Percentiles rank a stretch among this genome's conserved stretches.
phyloP scores from a whole-genome alignment of 148 eudicot genomes.

The Rhododendron ovatum region DNA sequence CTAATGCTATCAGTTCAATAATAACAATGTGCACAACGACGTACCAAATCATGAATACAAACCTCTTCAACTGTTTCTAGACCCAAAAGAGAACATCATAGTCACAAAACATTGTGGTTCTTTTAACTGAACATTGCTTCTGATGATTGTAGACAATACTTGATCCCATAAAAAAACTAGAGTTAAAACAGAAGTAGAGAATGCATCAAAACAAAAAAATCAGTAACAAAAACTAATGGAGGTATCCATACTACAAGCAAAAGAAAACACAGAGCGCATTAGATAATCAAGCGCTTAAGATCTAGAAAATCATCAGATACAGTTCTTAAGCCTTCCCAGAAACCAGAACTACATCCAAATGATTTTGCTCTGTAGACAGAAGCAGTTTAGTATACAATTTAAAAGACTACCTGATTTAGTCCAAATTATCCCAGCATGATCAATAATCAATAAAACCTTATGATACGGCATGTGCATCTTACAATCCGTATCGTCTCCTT shows the following conservation, averaged over 20 bases:
- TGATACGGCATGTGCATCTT: too few relatives aligned
- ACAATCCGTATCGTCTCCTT: too few relatives aligned
- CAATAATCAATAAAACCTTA: too few relatives aligned
- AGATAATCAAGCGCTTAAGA: too few relatives aligned
- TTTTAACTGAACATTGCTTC: neutral
- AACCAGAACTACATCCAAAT: neutral
- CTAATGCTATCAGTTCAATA: neutral
- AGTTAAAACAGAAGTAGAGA: too few relatives aligned
- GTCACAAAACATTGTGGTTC: neutral
- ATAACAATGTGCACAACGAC: neutral
- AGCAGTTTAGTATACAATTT: neutral
- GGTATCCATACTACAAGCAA: too few relatives aligned
- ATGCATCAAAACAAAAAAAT: too few relatives aligned
- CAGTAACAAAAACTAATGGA: too few relatives aligned
- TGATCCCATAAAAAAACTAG: neutral
- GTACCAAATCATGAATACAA: neutral
- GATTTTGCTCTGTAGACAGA: neutral
- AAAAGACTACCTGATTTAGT: neutral
- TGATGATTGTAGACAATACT: neutral
- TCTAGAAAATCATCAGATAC: too few relatives aligned
- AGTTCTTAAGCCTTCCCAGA: neutral
- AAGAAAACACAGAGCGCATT: too few relatives aligned
- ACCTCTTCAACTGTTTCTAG: neutral
- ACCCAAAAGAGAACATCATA: neutral
- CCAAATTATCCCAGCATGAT: too few relatives aligned